Percentiles rank a stretch among this genome's conserved stretches.
These are phyloP conservation scores for Ustilago cynodontis DNA, from an alignment of 1,284 basidiomycete genomes.

Conservation along the genomic window DNA sequence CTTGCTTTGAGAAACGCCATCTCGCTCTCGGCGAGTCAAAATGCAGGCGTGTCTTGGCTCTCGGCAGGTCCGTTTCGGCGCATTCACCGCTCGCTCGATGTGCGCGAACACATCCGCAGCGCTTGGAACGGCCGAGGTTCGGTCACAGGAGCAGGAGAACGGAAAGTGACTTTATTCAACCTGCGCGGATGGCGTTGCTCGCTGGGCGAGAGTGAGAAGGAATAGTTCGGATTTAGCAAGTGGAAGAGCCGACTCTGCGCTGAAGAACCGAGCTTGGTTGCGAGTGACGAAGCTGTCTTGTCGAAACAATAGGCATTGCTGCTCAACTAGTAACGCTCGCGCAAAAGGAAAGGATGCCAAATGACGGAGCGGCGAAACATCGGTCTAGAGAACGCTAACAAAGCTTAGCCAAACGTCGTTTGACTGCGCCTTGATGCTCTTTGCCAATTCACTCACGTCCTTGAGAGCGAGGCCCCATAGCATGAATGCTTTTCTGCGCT, in stretches of 20 bases:
- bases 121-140: not conserved
- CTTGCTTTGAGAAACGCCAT: no score
- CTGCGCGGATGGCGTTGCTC: not conserved
- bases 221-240: conserved; percentile 13
- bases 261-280: no score
- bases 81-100: not conserved
- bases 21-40: conserved; percentile 1
- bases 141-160: not conserved
- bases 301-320: not conserved
- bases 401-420: conserved; percentile 24
- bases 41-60: not conserved
- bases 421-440: not conserved
- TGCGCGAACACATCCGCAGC: not conserved
- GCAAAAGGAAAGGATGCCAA: not conserved
- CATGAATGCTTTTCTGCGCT: conserved; percentile 14
- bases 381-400: conserved; percentile 12
- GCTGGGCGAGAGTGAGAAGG: not conserved
- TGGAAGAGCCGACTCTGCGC: conserved; percentile 12
- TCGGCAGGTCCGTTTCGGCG: not conserved
- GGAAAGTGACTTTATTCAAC: not conserved
- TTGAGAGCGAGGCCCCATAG: conserved; percentile 4
- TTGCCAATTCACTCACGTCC: no score
- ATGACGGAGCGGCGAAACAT: conserved; percentile 5
- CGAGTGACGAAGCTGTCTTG: not conserved
- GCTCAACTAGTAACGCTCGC: not conserved